Base-by-base conservation (phyloP, 1,284 basidiomycete genomes). In the Rhodotorula sp. region DNA sequence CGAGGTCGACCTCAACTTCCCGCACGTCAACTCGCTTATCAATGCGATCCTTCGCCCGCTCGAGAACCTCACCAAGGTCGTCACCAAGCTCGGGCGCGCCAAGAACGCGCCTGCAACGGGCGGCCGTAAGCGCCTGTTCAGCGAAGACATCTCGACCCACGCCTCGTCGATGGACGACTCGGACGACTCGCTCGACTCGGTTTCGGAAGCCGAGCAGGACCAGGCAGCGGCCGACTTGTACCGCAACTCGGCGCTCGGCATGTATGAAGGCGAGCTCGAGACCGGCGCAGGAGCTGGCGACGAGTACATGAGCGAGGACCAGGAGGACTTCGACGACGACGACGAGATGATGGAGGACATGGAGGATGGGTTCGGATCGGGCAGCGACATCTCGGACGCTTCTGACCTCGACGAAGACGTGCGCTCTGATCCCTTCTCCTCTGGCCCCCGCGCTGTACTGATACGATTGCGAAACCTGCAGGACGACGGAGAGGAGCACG, bases 1-100 rank as follows among this genome's bases (percentile, higher is more conserved):
- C 12, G 97, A 99, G 68, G 88, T 97, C 52, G 97, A 99, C 80
- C 86, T 98, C 64, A 97, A 97, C 80, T 96, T 95, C 82, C 97
- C 97, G 3, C 90, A 95, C 77, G 89, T 97, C 75, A 89, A 91
- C 69, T 87, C 88, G 52, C 85, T 98, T 44, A 89, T 99, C 23
- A 89, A 90, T 27, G 89, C 91, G 1, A 88, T 99, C 70, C 84
- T 99, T 49, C 87, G 90, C 48, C 95, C 97, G 10, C 83, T 99
- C 61, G 95, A 99, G 79, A 89, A 91, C 77, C 82, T 99, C 89
- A 93, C 97, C 25, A 97, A 96, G 81, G 87, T 96, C 68, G 93
- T 97, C 17, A 98, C 96, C 83, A 97, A 97, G 82, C 96, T 98
- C 91, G 96, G 93, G 69, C 88, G 90, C 67, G 85, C 88, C 16